Conservation (phyloP, 2,329 filamentous ascomycete species). For the Aureobasidium mangrovei region DNA sequence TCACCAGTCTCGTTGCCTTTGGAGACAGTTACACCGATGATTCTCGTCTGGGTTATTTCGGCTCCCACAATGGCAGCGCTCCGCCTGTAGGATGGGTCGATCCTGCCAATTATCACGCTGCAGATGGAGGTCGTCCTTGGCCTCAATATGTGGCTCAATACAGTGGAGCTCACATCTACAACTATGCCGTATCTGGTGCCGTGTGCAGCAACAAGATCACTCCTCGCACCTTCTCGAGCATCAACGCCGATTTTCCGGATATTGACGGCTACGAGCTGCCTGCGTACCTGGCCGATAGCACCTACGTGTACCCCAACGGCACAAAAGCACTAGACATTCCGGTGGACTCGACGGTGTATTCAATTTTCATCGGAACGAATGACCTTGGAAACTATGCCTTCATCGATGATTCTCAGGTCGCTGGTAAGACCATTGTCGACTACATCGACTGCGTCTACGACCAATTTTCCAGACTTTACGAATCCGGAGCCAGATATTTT, state of each 20-base stretch:
- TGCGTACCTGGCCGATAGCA: slow-evolving; percentile 37
- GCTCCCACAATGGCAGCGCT: slow-evolving; percentile 45
- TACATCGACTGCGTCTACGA: slow-evolving; percentile 62
- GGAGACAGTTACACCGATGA: slow-evolving; percentile 74
- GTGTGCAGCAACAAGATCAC: slow-evolving; percentile 63
- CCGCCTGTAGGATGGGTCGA: slow-evolving; percentile 54
- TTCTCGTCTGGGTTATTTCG: slow-evolving; percentile 56
- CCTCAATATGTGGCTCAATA: slow-evolving; percentile 55
- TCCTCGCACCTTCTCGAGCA: slow-evolving; percentile 43
- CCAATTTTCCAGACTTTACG: slow-evolving; percentile 55
- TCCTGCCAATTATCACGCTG: slow-evolving; percentile 40
- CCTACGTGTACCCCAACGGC: slow-evolving; percentile 28
- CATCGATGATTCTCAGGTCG: slow-evolving; percentile 53
- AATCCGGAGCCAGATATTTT: slow-evolving; percentile 58
- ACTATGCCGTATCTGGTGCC: slow-evolving; percentile 66
- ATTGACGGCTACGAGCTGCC: slow-evolving; percentile 39
- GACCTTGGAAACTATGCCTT: slow-evolving; percentile 61
- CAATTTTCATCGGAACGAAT: slow-evolving; percentile 75
- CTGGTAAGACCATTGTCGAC: slow-evolving; percentile 51
- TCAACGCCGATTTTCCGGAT: slow-evolving; percentile 52
- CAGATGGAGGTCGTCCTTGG: slow-evolving; percentile 61
- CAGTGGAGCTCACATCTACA: slow-evolving; percentile 48
- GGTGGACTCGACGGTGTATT: slow-evolving; percentile 57
- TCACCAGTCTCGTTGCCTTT: slow-evolving; percentile 59
- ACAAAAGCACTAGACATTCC: slow-evolving; percentile 36